Percentiles rank a stretch among this genome's conserved stretches.
Conservation (phyloP, 495 filamentous ascomycete species). For the Penicillium goetzii region DNA sequence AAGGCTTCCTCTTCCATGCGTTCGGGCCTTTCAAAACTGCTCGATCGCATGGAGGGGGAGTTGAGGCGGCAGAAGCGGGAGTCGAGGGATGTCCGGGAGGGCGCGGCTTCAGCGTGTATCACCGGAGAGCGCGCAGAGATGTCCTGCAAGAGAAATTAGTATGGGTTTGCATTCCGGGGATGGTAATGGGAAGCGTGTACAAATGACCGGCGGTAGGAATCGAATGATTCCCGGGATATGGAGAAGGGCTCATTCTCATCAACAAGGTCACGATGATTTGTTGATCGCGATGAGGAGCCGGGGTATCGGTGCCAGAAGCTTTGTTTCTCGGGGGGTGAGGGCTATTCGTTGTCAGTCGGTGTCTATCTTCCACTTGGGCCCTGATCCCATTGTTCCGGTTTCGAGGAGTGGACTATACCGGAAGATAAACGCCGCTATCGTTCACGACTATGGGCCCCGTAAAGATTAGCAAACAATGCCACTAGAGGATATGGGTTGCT, state of each 20-base stretch:
- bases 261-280: slow-evolving; percentile 70
- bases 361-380: not conserved
- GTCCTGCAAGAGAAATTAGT: slow-evolving; percentile 59
- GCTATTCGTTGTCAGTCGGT: slow-evolving; percentile 54
- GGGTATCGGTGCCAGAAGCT: slow-evolving; percentile 80
- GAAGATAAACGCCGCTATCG: slow-evolving; percentile 94
- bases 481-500: not conserved
- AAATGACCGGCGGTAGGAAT: slow-evolving; percentile 96
- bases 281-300: slow-evolving; percentile 66
- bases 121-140: slow-evolving; percentile 89
- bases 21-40: slow-evolving; percentile 55
- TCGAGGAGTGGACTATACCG: slow-evolving; percentile 57
- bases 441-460: slow-evolving; percentile 73
- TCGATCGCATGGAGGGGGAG: slow-evolving; percentile 54
- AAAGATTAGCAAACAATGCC: not conserved
- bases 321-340: slow-evolving; percentile 86
- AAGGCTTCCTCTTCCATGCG: slow-evolving; percentile 76
- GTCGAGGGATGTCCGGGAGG: slow-evolving; percentile 79
- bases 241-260: slow-evolving; percentile 91
- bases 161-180: not conserved
- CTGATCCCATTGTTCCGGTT: slow-evolving; percentile 13
- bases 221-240: slow-evolving; percentile 97
- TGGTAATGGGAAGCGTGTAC: slow-evolving; percentile 55
- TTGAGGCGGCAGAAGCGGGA: slow-evolving; percentile 61
- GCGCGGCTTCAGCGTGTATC: slow-evolving; percentile 55